phyloP scores from a whole-genome alignment of 495 filamentous ascomycete species.

The Xylaria bambusicola region DNA sequence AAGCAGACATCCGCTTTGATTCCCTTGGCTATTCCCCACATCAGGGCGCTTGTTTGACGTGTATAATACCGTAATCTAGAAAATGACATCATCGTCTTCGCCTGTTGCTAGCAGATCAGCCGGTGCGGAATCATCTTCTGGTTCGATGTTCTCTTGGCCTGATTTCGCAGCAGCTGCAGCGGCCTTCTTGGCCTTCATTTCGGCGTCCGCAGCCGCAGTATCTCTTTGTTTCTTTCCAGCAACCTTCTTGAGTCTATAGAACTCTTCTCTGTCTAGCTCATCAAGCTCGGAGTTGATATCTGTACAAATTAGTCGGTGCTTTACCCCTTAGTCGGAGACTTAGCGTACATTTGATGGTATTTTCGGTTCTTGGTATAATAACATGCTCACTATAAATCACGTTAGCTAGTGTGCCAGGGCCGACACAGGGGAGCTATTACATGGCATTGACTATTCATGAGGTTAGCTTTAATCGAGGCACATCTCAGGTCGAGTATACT shows the following conservation, averaged over 20 bases:
- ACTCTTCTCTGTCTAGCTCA: slow-evolving; percentile 97
- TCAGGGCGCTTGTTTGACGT: not conserved
- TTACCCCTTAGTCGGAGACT: not conserved
- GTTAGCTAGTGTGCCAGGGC: slow-evolving; percentile 24
- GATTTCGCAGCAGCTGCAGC: slow-evolving; percentile 23
- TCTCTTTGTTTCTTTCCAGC: slow-evolving; percentile 93
- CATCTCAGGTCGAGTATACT: slow-evolving; percentile 22
- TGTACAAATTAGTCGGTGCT: slow-evolving; percentile 28
- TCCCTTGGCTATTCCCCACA: not conserved
- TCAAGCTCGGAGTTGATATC: slow-evolving; percentile 99
- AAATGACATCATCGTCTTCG: slow-evolving; percentile 94
- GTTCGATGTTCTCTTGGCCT: slow-evolving; percentile 46
- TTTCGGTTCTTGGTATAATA: slow-evolving; percentile 96
- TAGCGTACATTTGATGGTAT: slow-evolving; percentile 89
- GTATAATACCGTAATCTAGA: slow-evolving; percentile 50
- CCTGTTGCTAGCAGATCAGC: slow-evolving; percentile 77
- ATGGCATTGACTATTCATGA: slow-evolving; percentile 79
- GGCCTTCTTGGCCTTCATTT: slow-evolving; percentile 61
- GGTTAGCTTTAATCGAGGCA: slow-evolving; percentile 37
- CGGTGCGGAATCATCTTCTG: slow-evolving; percentile 45
- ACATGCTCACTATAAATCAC: slow-evolving; percentile 71
- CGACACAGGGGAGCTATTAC: slow-evolving; percentile 50
- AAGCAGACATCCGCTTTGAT: not conserved
- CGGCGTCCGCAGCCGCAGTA: slow-evolving; percentile 69
- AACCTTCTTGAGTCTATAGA: slow-evolving; percentile 97